Conservation (phyloP, 2,329 filamentous ascomycete species). For the Chaetothyriales sp. region DNA sequence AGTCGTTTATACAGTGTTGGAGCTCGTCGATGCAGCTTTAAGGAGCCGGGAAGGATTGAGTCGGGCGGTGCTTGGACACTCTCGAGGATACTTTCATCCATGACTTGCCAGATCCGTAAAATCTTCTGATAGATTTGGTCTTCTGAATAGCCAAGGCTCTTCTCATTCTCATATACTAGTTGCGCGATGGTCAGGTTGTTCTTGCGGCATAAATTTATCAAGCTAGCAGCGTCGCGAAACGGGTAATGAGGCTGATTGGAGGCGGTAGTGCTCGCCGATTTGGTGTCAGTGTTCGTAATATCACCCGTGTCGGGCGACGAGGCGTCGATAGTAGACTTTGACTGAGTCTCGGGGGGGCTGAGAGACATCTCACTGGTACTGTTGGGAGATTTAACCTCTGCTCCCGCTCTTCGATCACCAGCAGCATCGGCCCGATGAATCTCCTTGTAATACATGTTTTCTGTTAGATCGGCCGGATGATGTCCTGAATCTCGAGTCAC, state of each 20-base stretch:
- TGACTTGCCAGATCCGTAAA: conserved; percentile 13
- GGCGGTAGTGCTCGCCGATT: background rate
- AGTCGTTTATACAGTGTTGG: conserved; percentile 12
- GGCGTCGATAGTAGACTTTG: background rate
- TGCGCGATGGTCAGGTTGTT: conserved; percentile 15
- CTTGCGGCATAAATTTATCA: conserved; percentile 10
- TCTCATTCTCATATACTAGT: conserved; percentile 15
- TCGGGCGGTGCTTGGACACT: conserved; percentile 11
- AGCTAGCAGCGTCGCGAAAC: conserved; percentile 9
- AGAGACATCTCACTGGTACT: background rate
- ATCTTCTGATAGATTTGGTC: conserved; percentile 11
- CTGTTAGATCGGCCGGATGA: conserved; percentile 7
- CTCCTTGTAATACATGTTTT: conserved; percentile 12
- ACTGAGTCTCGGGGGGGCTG: background rate
- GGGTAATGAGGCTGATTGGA: conserved; percentile 2
- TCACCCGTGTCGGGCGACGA: background rate
- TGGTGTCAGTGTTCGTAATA: background rate
- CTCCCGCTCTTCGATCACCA: conserved; percentile 4
- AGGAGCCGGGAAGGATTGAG: conserved; percentile 10
- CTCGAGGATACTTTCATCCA: conserved; percentile 14
- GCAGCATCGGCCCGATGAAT: conserved; percentile 6
- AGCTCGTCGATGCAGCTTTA: conserved; percentile 11
- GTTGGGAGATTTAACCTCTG: background rate
- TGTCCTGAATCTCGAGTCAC: conserved; percentile 2
- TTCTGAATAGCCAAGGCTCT: conserved; percentile 9